A percentile compares a stretch with the other conserved stretches of the same genome.
phyloP scores from a whole-genome alignment of 2,329 filamentous ascomycete genomes.

The Xylariaceae sp. region DNA sequence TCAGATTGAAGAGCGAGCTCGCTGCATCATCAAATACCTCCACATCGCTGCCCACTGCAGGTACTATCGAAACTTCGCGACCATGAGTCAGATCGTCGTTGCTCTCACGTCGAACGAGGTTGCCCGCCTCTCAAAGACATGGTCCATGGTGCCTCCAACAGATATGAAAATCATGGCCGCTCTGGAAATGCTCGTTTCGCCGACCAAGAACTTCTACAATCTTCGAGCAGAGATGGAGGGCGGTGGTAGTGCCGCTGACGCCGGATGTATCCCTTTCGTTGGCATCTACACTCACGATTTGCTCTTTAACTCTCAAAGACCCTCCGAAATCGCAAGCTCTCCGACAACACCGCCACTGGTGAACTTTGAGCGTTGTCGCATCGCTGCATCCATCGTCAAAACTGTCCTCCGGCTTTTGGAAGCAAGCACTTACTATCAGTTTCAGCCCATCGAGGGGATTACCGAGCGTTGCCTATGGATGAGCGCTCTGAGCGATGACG shows the following conservation, averaged over 20 bases:
- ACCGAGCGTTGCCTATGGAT: constrained; percentile 85
- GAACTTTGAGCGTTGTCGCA: constrained; percentile 81
- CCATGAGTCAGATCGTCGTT: constrained; percentile 76
- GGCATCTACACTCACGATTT: constrained; percentile 82
- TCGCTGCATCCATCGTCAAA: constrained; percentile 74
- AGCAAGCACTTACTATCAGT: constrained; percentile 70
- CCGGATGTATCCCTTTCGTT: constrained; percentile 80
- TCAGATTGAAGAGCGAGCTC: constrained; percentile 67
- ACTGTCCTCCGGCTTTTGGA: constrained; percentile 76
- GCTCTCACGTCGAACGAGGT: constrained; percentile 74
- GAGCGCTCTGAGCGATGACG: constrained; percentile 71
- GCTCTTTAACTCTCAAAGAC: constrained; percentile 76
- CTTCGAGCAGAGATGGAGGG: constrained; percentile 79
- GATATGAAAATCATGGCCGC: constrained; percentile 66
- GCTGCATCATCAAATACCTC: constrained; percentile 76
- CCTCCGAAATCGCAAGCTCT: constrained; percentile 68
- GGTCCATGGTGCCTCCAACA: constrained; percentile 63
- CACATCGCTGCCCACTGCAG: constrained; percentile 77
- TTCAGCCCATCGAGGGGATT: constrained; percentile 72
- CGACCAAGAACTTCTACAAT: constrained; percentile 73
- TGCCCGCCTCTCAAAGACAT: constrained; percentile 65
- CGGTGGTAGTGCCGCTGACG: constrained; percentile 51
- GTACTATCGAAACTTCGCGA: constrained; percentile 77
- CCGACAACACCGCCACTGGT: constrained; percentile 66
- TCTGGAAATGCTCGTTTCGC: constrained; percentile 71